Percentiles rank a stretch among this genome's conserved stretches.
Conservation (phyloP, 495 filamentous ascomycete species). For the Penicillium pulvis region DNA sequence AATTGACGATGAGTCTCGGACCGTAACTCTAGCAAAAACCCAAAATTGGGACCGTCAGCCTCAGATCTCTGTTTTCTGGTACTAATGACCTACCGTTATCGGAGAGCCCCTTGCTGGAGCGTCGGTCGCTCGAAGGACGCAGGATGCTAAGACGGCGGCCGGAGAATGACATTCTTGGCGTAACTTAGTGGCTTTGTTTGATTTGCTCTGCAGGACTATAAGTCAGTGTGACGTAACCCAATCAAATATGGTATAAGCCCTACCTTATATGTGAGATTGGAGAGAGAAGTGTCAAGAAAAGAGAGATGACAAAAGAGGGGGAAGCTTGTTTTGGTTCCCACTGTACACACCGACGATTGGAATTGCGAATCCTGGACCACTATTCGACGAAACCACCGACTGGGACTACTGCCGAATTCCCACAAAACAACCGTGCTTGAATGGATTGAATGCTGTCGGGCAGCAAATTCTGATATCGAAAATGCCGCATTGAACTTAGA, state of each 20-base stretch:
- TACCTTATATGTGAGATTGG: background rate
- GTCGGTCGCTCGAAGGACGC: conserved; percentile 40
- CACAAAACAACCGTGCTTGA: conserved; percentile 7
- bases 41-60: background rate
- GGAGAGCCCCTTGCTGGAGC: conserved; percentile 45
- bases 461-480: background rate
- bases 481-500: background rate
- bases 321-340: conserved; percentile 9
- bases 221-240: background rate
- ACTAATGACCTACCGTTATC: conserved; percentile 40
- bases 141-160: conserved; percentile 51
- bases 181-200: conserved; percentile 2
- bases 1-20: conserved; percentile 87
- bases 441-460: background rate
- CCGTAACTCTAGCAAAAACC: conserved; percentile 54
- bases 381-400: conserved; percentile 33
- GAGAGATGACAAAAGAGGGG: background rate
- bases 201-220: background rate
- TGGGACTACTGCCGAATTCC: conserved; percentile 9
- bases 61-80: background rate
- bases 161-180: conserved; percentile 53
- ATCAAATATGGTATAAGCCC: background rate
- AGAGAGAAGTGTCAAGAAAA: background rate
- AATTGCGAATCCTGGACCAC: conserved; percentile 17
- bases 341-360: conserved; percentile 15